Evolutionary conservation across 2,329 filamentous ascomycete genomes (phyloP), one percentile per base, ranked within the genome.

Genomic region (Penicillium sp.): DNA sequence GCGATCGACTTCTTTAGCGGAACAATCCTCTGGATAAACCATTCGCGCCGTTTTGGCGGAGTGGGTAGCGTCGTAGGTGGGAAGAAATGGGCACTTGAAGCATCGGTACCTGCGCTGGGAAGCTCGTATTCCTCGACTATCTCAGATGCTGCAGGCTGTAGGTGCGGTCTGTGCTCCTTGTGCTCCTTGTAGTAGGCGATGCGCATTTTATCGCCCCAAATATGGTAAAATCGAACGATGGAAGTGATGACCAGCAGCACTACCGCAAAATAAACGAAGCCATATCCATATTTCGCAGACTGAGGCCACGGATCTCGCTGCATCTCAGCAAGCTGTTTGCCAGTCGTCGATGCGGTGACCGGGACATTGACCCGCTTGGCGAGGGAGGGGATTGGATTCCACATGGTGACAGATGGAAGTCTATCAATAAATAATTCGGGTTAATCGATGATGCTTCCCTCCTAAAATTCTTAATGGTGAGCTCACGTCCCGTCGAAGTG

Each of bases 171-270:
- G 81, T 66, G 89, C 81, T 63, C 90, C n/a, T 42, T 80, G 68
- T 90, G 85, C 67, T 94, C 87, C 75, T 95, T 93, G 76, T 94
- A 90, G 54, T 94, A 84, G 56, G 91, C 92, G 61, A 92, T 89
- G 60, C 92, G 85, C 60, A 96, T 90, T 76, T 94, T 95, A 77
- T 97, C 92, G 63, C 92, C 91, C 87, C 91, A 96, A 61, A 88
- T 86, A 72, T 96, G 89, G 80, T 92, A 96, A 67, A 89, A 80
- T 60, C 91, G 85, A 67, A 93, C 78, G 9, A 87, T 65, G 9
- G 88, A 75, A 4, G 92, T 85, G 47, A 84, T 64, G 23, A 82
- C 80, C 58, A 92, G 80, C 53, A 97, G 71, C 44, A 86, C 84
- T 42, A 95, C 71, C 46, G 88, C 86, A 65, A 96, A 95, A 72